Base-by-base conservation (phyloP, 1,284 basidiomycete genomes). In the Meripilus lineatus region DNA sequence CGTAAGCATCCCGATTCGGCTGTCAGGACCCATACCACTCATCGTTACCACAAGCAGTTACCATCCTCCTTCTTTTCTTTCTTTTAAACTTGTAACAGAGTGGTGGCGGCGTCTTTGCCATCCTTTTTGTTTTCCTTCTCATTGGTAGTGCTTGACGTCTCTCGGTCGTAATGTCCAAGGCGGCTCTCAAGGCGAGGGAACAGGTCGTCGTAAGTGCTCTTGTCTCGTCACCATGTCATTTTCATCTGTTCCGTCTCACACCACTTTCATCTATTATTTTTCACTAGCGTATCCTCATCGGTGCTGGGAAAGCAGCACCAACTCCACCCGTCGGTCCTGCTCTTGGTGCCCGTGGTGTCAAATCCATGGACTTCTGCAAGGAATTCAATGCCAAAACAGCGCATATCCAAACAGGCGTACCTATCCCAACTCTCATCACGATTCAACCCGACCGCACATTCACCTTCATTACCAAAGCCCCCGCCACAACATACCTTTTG, bases 301-400 rank as follows among this genome's bases (percentile, higher is more conserved):
- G 86, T 40, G 95, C 95, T 26, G 94, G 93, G 33, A 97, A 97
- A 65, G 95, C 95, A 26, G 86, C 93, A 20, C 94, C 95, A 17
- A 92, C 93, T 44, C 95, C 95, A 38, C 95, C 95, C 15, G 89
- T 99, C 42, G 96, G 95, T 56, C 95, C 96, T 43, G 94, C 94
- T 17, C 81, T 98, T 42, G 96, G 96, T 73, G 94, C 96, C 52
- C 85, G 93, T 61, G 96, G 96, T 58, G 93, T 99, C 54, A 98
- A 98, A 70, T 95, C 94, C 15, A 99, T 99, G 85, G 96, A 99
- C 71, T 99, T 99, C 64, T 96, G 93, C 74, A 99, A 98, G 65
- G 93, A 95, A 64, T 96, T 91, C 71, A 93, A 92, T 66, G 93
- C 89, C 45, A 84, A 80, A 50, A 96, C 93, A 32, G 87, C 90